Base-by-base conservation (phyloP, 2,329 filamentous ascomycete species). In the Arthroderma sp. region DNA sequence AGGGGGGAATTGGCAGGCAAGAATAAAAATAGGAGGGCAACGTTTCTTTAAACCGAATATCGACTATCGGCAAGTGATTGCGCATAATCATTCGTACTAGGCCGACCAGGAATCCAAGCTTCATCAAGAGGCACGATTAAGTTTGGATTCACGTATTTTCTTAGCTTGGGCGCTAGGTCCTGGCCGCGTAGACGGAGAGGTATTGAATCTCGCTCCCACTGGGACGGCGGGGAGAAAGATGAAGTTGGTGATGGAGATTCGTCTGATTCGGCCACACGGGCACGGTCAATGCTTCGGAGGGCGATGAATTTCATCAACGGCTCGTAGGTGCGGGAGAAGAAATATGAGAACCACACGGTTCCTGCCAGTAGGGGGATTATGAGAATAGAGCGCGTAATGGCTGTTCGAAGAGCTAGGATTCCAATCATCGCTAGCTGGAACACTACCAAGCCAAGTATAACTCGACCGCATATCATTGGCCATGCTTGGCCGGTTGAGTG, bases 391-490 rank as follows among this genome's bases (percentile, higher is more conserved):
- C 83, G 75, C 15, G 80, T 77, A 54, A 87, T 84, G 0, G 85
- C 86, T 41, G 74, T 69, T 45, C 80, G 75, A 29, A 91, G 67
- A 2, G 85, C 85, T 46, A 98, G 74, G 50, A 89, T 81, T 3
- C 89, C 89, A 22, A 86, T 82, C 74, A 94, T 91, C 39, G 91
- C 86, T 22, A 94, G 66, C 62, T 98, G 87, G 58, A 95, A 95
- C 36, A 96, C 77, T 2, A 93, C 67, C 6, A 95, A 67, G 1
- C 91, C 91, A 27, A 95, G 69, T 45, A 96, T 77, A 48, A 95
- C 75, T 32, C 91, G 84, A 58, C 91, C 86, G 65, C 87, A 94
- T 50, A 98, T 94, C 75, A 98, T 94, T 40, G 84, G 82, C 91
- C 91, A 98, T 4, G 88, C 87, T 49, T 83, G 80, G 15, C 93